A percentile compares a stretch with the other conserved stretches of the same genome.
These are phyloP conservation scores for Colletotrichum musicola DNA, from an alignment of 2,329 filamentous ascomycete species.

Conservation along the genomic window DNA sequence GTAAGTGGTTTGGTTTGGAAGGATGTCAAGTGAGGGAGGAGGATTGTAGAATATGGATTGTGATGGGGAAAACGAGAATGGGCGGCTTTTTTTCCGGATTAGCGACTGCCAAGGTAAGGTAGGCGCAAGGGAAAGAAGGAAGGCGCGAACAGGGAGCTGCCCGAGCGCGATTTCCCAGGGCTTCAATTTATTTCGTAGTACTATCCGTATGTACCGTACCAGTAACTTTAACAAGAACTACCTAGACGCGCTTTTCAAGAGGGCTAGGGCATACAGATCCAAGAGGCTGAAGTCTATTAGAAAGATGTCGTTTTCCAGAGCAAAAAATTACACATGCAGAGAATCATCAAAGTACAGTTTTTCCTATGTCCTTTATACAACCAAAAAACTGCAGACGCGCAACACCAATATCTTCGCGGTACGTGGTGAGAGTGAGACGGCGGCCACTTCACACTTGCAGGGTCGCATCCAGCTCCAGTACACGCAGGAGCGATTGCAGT, in stretches of 20 bases:
- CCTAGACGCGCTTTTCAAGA: too few relatives aligned
- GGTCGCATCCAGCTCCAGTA: not conserved
- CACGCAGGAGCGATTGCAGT: not conserved
- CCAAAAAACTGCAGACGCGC: not conserved
- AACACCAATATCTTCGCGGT: not conserved
- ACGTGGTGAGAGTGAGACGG: not conserved
- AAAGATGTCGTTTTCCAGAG: too few relatives aligned
- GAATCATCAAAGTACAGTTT: too few relatives aligned
- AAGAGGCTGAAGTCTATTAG: too few relatives aligned
- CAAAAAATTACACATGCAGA: too few relatives aligned
- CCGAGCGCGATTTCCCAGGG: slow-evolving; percentile 24
- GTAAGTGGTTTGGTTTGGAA: slow-evolving; percentile 1
- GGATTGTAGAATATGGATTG: not conserved
- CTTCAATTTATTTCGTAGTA: too few relatives aligned
- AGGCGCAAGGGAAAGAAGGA: slow-evolving; percentile 1
- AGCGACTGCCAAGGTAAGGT: slow-evolving; percentile 10
- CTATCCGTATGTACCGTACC: too few relatives aligned
- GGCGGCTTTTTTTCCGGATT: slow-evolving; percentile 24
- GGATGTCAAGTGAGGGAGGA: not conserved
- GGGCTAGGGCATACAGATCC: too few relatives aligned
- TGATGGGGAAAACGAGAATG: slow-evolving; percentile 18
- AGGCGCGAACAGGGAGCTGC: slow-evolving; percentile 17
- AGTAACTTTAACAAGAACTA: too few relatives aligned
- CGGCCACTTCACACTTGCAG: not conserved
- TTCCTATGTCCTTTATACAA: too few relatives aligned